Evolutionary conservation across 1,284 basidiomycete species (phyloP).

Genomic region (Moniliella sp.): DNA sequence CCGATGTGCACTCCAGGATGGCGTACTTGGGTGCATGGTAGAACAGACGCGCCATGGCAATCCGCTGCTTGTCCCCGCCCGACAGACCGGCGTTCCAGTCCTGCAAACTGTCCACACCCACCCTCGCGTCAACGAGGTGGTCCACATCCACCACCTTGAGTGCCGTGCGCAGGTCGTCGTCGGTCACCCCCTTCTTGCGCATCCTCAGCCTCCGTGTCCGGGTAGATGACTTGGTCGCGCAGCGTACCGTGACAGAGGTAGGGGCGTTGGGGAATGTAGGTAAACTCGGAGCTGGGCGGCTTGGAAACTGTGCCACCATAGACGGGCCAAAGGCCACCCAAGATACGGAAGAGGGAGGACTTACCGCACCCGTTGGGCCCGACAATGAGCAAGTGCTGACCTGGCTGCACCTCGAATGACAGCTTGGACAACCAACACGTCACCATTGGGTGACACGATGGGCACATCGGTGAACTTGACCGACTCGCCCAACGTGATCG

Average conservation of each 20-base stretch:
- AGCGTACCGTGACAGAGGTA: conserved; percentile 70
- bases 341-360: conserved; percentile 57
- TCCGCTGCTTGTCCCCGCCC: conserved; percentile 50
- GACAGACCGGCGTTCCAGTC: conserved; percentile 85
- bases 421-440: conserved; percentile 55
- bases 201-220: conserved; percentile 47
- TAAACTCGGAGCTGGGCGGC: conserved; percentile 67
- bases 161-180: conserved; percentile 53
- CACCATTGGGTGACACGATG: conserved; percentile 85
- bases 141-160: conserved; percentile 66
- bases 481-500: conserved; percentile 41
- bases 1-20: conserved; percentile 78
- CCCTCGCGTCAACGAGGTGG: conserved; percentile 73
- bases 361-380: conserved; percentile 48
- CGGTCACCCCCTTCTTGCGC: conserved; percentile 35
- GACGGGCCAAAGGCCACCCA: conserved; percentile 89
- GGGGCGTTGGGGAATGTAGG: conserved; percentile 83
- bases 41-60: conserved; percentile 88
- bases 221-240: conserved; percentile 64
- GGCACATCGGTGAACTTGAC: conserved; percentile 82
- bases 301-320: conserved; percentile 86
- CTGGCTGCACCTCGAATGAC: conserved; percentile 69
- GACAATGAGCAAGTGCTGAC: conserved; percentile 43
- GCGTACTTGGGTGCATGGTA: conserved; percentile 93
- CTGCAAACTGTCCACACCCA: conserved; percentile 66